Base-by-base conservation (phyloP, 371 early-diverging fungal species). In the Mortierella sp. region DNA sequence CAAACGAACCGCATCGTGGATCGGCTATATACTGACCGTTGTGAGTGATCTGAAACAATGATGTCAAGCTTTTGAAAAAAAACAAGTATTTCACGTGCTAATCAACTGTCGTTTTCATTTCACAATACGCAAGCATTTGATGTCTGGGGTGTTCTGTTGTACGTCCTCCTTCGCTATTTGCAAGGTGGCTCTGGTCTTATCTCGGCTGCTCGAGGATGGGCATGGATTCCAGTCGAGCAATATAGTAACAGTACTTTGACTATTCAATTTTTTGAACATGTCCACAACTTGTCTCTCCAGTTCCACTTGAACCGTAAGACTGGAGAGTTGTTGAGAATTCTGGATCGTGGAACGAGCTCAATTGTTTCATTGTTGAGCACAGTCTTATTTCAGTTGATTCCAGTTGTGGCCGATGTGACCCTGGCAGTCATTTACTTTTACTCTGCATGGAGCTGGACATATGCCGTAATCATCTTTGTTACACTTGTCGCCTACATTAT, bases 261-360 rank as follows among this genome's bases (percentile, higher is more conserved):
- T 4, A 90, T 97, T 10, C 86, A 87, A 28, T 91, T 96, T 90
- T 94, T 98, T 63, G 84, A 88, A 56, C 98, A 98, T 79, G 83
- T 98, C 61, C 98, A 80, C 57, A 74, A 56, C 37, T 88, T 97
- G 31, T 94, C 95, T 0, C 84, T 97, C 10, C 87, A 93, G 23
- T 98, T 93, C 74, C 97, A 98, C 74, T 88, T 97, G 70, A 94
- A 93, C 66, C 92, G 97, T 58, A 97, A 97, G 77, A 98, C 98
- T 0, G 97, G 97, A 40, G 97, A 96, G 72, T 89, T 95, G 7
- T 83, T 95, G 51, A 88, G 95, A 5, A 76, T 77, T 29, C 87
- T 94, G 89, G 98, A 98, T 71, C 91, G 97, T 3, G 99, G 99
- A 43, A 94, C 94, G 13, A 86, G 84, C 54, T 89, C 91, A 28